A percentile compares a stretch with the other conserved stretches of the same genome.
phyloP scores from a whole-genome alignment of 805 yeast genomes.

The Barnettozyma pratensis region DNA sequence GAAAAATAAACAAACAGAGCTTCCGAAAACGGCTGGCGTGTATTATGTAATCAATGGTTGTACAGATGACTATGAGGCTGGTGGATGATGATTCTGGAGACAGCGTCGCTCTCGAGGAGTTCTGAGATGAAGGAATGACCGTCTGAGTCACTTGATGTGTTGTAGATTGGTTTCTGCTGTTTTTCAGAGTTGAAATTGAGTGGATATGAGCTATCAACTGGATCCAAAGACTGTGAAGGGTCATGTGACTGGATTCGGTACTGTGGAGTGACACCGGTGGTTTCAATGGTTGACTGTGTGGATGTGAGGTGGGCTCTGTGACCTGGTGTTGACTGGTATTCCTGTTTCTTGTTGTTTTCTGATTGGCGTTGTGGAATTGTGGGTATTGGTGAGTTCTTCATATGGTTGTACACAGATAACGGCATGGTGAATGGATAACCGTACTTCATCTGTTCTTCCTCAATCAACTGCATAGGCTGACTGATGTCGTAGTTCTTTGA shows the following conservation, averaged over 20 bases:
- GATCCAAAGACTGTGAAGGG: not conserved
- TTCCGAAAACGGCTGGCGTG: too few species aligned
- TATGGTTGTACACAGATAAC: not conserved
- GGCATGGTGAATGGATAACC: conserved; percentile 19
- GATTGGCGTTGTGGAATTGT: not conserved
- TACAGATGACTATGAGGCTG: too few species aligned
- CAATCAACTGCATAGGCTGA: conserved; percentile 17
- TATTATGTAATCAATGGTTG: not conserved
- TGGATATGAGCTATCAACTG: not conserved
- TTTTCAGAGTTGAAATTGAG: not conserved
- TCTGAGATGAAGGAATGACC: not conserved
- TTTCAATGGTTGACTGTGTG: too few species aligned
- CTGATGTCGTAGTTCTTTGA: conserved; percentile 8
- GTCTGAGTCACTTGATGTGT: not conserved
- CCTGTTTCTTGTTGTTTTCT: not conserved
- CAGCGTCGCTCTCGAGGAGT: not conserved
- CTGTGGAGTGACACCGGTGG: not conserved
- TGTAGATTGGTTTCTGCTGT: not conserved
- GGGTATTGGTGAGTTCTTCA: not conserved
- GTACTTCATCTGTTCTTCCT: conserved; percentile 12
- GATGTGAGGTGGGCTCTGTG: too few species aligned
- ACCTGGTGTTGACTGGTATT: not conserved
- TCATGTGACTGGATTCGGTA: too few species aligned
- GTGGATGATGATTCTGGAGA: not conserved
- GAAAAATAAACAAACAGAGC: not conserved